phyloP scores from a whole-genome alignment of 192 early-diverging fungal species.

The Podila verticillata region DNA sequence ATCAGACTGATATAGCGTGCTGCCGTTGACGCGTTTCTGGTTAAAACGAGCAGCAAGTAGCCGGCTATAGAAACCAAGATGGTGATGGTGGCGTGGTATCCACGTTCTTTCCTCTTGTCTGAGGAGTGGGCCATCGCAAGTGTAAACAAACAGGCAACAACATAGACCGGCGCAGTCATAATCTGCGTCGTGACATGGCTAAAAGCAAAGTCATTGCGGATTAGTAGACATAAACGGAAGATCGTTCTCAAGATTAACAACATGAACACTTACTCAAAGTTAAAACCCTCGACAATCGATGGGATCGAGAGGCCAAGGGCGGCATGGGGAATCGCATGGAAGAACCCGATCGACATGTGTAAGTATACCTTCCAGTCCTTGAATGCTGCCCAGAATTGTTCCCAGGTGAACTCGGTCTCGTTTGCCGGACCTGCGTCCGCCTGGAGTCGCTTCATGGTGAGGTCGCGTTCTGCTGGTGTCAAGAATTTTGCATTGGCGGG shows the following conservation, averaged over 20 bases:
- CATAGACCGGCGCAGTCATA: constrained; percentile 4
- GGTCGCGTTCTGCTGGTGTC: constrained; percentile 41
- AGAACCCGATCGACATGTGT: constrained; percentile 61
- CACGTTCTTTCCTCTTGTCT: background rate
- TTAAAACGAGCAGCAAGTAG: constrained; percentile 6
- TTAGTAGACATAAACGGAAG: no score
- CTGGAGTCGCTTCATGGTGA: constrained; percentile 41
- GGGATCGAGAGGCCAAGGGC: constrained; percentile 72
- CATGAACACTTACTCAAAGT: background rate
- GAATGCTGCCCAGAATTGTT: constrained; percentile 44
- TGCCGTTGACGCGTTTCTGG: constrained; percentile 18
- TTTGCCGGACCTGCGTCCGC: constrained; percentile 50
- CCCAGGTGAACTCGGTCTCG: constrained; percentile 51
- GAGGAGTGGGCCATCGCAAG: background rate
- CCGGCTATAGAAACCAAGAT: background rate
- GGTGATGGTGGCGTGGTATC: background rate
- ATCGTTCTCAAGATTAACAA: no score
- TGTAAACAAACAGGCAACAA: background rate
- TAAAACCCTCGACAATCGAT: constrained; percentile 60
- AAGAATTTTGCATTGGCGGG: constrained; percentile 53
- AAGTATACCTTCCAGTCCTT: constrained; percentile 55
- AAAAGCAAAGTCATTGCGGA: background rate
- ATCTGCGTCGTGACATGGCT: constrained; percentile 18
- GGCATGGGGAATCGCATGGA: constrained; percentile 62
- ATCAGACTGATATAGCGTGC: constrained; percentile 11